Conservation (phyloP, 2,329 filamentous ascomycete species). For the Penicillium concentricum region DNA sequence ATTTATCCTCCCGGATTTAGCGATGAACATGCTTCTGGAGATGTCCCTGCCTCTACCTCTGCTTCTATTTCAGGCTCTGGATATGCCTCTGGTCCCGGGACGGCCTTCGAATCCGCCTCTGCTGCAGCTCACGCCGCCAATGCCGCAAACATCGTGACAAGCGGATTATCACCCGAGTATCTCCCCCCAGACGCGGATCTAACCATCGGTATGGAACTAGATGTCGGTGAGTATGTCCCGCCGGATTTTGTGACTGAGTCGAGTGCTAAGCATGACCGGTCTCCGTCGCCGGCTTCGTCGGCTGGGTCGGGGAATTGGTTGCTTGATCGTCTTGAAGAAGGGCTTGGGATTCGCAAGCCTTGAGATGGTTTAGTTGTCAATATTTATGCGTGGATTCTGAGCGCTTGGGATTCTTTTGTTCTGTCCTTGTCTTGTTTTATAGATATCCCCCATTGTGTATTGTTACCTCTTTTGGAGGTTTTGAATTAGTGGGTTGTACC, state of each 20-base stretch:
- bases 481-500: not conserved
- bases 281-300: slow-evolving; percentile 12
- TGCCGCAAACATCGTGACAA: not conserved
- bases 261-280: not conserved
- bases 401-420: not conserved
- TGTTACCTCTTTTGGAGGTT: not conserved
- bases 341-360: slow-evolving; percentile 17
- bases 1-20: not conserved
- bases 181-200: not conserved
- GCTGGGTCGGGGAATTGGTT: slow-evolving; percentile 15
- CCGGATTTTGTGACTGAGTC: not conserved
- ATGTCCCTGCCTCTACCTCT: not conserved
- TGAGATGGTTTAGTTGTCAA: not conserved
- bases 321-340: slow-evolving; percentile 22
- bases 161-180: not conserved
- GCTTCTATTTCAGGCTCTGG: not conserved
- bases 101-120: not conserved
- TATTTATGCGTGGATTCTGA: not conserved
- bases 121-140: not conserved
- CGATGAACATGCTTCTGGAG: not conserved
- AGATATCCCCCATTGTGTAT: not conserved
- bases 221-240: not conserved
- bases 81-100: not conserved
- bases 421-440: not conserved
- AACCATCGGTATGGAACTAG: not conserved